phyloP scores from a whole-genome alignment of 495 filamentous ascomycete genomes.

The Daldinia childiae region DNA sequence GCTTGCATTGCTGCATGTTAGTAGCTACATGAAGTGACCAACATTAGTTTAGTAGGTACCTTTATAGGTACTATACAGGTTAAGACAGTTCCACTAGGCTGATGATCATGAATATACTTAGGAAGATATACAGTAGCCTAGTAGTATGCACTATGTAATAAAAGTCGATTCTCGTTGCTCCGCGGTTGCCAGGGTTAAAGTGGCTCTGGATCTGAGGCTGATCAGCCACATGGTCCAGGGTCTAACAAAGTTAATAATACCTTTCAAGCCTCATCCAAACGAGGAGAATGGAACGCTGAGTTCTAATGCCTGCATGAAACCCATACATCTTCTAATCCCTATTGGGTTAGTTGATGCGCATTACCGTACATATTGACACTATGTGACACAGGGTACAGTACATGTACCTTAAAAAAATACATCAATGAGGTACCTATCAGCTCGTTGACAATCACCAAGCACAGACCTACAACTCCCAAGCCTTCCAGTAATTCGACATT shows the following conservation, averaged over 20 bases:
- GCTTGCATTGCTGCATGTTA: neutral
- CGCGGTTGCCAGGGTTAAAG: slow-evolving; percentile 31
- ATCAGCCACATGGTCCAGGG: slow-evolving; percentile 24
- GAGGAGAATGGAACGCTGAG: neutral
- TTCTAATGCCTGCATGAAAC: slow-evolving; percentile 15
- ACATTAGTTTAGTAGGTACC: no score
- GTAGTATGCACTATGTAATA: neutral
- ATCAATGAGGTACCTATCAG: neutral
- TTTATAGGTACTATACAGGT: no score
- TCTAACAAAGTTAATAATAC: neutral
- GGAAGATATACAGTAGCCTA: no score
- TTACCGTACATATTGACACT: neutral
- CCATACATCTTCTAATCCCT: neutral
- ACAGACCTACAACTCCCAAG: slow-evolving; percentile 1
- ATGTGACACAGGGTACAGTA: neutral
- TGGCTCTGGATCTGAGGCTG: slow-evolving; percentile 28
- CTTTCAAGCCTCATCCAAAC: slow-evolving; percentile 18
- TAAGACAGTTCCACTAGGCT: no score
- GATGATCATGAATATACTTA: no score
- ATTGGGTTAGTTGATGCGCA: neutral
- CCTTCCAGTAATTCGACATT: no score
- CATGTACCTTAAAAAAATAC: no score
- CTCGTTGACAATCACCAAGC: neutral
- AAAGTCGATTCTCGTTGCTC: slow-evolving; percentile 28
- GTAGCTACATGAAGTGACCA: no score